Base-by-base conservation (phyloP, 345 rosid genomes). In the Erodium maritimum region DNA sequence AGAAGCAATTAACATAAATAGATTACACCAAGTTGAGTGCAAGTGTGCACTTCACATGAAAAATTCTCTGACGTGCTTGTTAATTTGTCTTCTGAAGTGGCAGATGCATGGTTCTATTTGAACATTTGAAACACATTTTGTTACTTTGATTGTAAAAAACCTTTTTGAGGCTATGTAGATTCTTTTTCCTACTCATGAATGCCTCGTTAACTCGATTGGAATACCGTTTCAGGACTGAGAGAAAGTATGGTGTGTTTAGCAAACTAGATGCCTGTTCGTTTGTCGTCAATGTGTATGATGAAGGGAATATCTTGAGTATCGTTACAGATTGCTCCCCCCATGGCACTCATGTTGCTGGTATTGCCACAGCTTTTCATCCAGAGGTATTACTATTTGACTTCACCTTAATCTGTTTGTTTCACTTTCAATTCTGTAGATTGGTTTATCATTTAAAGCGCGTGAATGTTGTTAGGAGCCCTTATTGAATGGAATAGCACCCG, bases 281-380 rank as follows among this genome's bases (percentile, higher is more conserved):
- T 73, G 94, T 86, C 63, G 79, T 74, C 60, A 93, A 88, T 66
- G 80, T 93, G 57, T 88, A 83, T 63, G 81, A 80, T 64, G 91
- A 86, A 61, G 96, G 96, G 58, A 88, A 86, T 57, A 65, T 84
- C 67, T 74, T 93, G 62, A 88, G 99, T 59, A 84, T 93, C 46
- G 96, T 91, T 52, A 91, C 98, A 1, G 98, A 91, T 78, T 20
- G 93, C 78, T 91, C 96, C 61, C 91, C 96, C 64, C 98, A 91
- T 61, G 98, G 91, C 21, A 91, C 98, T 76, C 98, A 91, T 84
- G 98, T 91, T 71, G 84, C 98, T 71, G 96, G 96, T 69, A 91
- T 91, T 69, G 95, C 98, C 54, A 67, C 95, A 69, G 98, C 98
- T 62, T 88, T 80, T 73, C 90, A 88, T 70, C 86, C 87, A 42